These are phyloP conservation scores for carrot (Daucus carota) DNA, from an alignment of 129 eudicot species.

Conservation along the genomic window DNA sequence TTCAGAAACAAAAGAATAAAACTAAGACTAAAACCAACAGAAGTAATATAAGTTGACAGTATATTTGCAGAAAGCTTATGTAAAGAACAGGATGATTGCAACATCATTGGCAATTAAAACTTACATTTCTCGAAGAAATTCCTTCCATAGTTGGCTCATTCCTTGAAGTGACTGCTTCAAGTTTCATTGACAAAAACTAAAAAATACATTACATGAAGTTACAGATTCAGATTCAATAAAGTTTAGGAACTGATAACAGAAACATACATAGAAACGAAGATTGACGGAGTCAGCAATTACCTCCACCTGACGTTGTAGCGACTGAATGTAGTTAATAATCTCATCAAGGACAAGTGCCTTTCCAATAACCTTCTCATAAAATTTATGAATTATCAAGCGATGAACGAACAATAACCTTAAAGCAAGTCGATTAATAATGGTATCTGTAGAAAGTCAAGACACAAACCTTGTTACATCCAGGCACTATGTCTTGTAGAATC, in stretches of 20 bases:
- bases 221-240: background rate
- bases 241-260: background rate
- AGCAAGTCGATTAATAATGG: background rate
- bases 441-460: background rate
- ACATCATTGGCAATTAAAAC: slow-evolving; percentile 8
- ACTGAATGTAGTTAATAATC: slow-evolving; percentile 87
- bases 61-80: background rate
- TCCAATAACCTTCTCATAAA: slow-evolving; percentile 58
- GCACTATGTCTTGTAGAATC: slow-evolving; percentile 89
- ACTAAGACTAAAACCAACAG: background rate
- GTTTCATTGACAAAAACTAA: slow-evolving; percentile 95
- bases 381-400: background rate
- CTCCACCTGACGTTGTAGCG: slow-evolving; percentile 93
- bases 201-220: slow-evolving; percentile 15
- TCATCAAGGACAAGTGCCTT: slow-evolving; percentile 97
- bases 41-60: background rate
- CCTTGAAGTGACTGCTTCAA: slow-evolving; percentile 88
- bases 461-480: slow-evolving; percentile 91
- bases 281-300: slow-evolving; percentile 27
- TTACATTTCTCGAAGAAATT: slow-evolving; percentile 70
- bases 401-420: background rate
- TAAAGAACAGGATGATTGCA: background rate
- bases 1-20: background rate
- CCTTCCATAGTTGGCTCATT: slow-evolving; percentile 51
- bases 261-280: background rate